Evolutionary conservation across 2,329 filamentous ascomycete species (phyloP).

Genomic region (Colletotrichum zoysiae): DNA sequence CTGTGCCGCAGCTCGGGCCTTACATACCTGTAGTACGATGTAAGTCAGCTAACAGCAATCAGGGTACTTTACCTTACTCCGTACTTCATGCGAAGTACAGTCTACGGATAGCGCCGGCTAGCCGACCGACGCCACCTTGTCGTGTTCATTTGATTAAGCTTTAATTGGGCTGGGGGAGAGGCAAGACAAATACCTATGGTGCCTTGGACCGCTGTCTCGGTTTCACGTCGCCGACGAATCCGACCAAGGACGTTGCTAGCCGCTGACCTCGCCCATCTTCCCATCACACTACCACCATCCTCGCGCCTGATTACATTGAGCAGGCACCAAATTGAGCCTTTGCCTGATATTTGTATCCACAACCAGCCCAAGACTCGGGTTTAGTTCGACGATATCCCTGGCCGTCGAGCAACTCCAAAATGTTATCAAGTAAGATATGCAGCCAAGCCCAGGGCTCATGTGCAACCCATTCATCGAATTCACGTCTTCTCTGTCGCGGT

Average conservation of each 20-base stretch:
- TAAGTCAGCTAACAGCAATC: too few species aligned
- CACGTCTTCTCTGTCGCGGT: not conserved
- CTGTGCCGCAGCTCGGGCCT: constrained; percentile 20
- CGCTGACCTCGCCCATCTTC: not conserved
- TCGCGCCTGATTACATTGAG: not conserved
- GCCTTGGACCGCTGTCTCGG: not conserved
- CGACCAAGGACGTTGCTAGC: not conserved
- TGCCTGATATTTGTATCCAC: not conserved
- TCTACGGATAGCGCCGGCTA: constrained; percentile 2
- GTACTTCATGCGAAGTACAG: too few species aligned
- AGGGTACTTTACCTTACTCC: too few species aligned
- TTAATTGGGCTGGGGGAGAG: not conserved
- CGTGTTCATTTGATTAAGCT: constrained; percentile 23
- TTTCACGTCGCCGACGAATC: not conserved
- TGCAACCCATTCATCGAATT: not conserved
- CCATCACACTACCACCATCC: not conserved
- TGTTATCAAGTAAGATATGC: too few species aligned
- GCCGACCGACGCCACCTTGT: not conserved
- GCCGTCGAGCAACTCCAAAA: not conserved
- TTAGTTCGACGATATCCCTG: not conserved
- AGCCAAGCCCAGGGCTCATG: not conserved
- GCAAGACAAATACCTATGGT: too few species aligned
- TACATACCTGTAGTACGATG: too few species aligned
- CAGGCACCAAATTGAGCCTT: not conserved
- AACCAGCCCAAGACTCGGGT: not conserved